Conservation (phyloP, 176 grass and related monocot genomes). For the Miscanthus lutarioriparius region DNA sequence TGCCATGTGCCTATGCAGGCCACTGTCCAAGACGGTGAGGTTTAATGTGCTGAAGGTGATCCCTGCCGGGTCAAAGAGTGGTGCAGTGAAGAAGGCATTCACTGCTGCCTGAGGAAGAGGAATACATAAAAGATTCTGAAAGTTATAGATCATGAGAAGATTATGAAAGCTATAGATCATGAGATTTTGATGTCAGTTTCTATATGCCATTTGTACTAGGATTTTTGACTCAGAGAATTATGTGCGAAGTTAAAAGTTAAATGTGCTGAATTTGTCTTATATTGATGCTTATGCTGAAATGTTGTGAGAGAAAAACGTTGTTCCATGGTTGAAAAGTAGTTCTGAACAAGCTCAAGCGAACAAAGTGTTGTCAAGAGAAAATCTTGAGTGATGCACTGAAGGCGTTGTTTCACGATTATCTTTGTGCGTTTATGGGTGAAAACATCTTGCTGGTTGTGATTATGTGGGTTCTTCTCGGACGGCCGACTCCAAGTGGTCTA, state of each 20-base stretch:
- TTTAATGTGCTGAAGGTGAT: constrained; percentile 47
- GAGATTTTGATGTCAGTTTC: constrained; percentile 20
- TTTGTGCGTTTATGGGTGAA: neutral
- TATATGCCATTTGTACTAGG: constrained; percentile 5
- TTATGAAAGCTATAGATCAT: too few relatives aligned
- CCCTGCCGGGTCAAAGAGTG: constrained; percentile 40
- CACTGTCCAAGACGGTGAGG: constrained; percentile 40
- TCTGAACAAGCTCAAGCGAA: too few relatives aligned
- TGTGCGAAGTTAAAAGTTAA: neutral
- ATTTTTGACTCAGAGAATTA: neutral
- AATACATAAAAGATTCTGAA: neutral
- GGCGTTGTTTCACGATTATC: neutral
- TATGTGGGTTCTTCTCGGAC: neutral
- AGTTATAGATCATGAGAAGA: neutral
- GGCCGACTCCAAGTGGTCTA: neutral
- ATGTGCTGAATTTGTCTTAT: constrained; percentile 13
- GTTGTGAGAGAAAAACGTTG: too few relatives aligned
- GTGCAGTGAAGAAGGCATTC: constrained; percentile 36
- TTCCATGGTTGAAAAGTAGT: too few relatives aligned
- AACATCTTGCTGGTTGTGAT: neutral
- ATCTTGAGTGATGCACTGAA: neutral
- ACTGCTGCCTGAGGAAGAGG: constrained; percentile 32
- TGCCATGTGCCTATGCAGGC: constrained; percentile 15
- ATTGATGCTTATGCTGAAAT: too few relatives aligned
- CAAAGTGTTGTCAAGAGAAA: neutral